A percentile compares a stretch with the other conserved stretches of the same genome.
Conservation (phyloP, 495 filamentous ascomycete genomes). For the Penicillium pulvis region DNA sequence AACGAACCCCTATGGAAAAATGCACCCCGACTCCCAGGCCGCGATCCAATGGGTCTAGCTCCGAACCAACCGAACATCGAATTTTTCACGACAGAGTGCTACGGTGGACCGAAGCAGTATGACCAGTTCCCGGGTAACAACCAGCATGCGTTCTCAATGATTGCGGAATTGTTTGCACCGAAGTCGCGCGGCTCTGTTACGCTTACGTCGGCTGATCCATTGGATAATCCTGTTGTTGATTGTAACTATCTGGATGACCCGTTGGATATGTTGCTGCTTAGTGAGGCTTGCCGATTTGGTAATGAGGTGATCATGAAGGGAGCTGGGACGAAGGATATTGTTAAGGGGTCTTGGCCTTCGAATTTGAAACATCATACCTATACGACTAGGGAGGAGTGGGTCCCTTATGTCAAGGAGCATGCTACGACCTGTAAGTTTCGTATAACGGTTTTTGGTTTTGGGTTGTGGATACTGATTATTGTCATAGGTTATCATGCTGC, state of each 20-base stretch:
- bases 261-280: slow-evolving; percentile 50
- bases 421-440: slow-evolving; percentile 53
- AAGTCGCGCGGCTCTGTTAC: slow-evolving; percentile 46
- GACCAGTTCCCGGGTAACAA: slow-evolving; percentile 44
- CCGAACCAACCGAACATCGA: slow-evolving; percentile 52
- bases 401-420: slow-evolving; percentile 49
- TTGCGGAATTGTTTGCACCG: slow-evolving; percentile 43
- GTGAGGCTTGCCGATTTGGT: slow-evolving; percentile 51
- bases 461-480: slow-evolving; percentile 10
- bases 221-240: slow-evolving; percentile 49
- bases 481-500: slow-evolving; percentile 49
- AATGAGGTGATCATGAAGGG: slow-evolving; percentile 59
- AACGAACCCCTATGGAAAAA: slow-evolving; percentile 45
- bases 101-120: slow-evolving; percentile 54
- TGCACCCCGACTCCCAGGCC: slow-evolving; percentile 40
- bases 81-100: slow-evolving; percentile 55
- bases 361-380: slow-evolving; percentile 46
- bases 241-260: slow-evolving; percentile 52
- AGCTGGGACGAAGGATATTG: slow-evolving; percentile 54
- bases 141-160: slow-evolving; percentile 45
- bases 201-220: slow-evolving; percentile 36
- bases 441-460: background rate
- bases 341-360: slow-evolving; percentile 56
- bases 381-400: slow-evolving; percentile 52
- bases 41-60: slow-evolving; percentile 55